Conservation (phyloP, 192 early-diverging fungal genomes). For the Globomyces pollinis-pini region DNA sequence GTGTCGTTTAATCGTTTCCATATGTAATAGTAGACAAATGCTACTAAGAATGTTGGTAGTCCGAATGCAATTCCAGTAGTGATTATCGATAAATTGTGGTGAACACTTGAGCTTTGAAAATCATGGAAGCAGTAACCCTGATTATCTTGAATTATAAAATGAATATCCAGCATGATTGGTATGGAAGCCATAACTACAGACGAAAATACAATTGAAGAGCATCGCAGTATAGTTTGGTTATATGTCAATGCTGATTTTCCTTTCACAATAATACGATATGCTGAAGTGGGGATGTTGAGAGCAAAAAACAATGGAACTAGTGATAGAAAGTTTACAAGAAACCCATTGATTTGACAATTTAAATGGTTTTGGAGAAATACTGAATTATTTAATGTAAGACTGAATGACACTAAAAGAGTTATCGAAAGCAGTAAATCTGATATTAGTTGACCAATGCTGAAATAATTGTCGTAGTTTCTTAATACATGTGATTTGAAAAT, state of each 20-base stretch:
- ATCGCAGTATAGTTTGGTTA: background rate
- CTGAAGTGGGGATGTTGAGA: background rate
- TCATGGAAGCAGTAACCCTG: conserved; percentile 10
- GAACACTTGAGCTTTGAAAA: too few species aligned
- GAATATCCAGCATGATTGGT: background rate
- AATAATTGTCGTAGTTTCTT: conserved; percentile 7
- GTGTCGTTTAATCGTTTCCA: conserved; percentile 9
- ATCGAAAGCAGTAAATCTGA: background rate
- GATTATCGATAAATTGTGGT: background rate
- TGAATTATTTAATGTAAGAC: background rate
- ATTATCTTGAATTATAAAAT: background rate
- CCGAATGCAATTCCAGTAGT: background rate
- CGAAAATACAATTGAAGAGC: background rate
- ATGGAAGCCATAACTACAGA: conserved; percentile 3
- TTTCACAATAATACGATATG: background rate
- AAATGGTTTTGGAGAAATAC: background rate
- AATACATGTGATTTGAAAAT: conserved; percentile 1
- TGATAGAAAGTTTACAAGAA: conserved; percentile 9
- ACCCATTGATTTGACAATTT: conserved; percentile 3
- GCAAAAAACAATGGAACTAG: conserved; percentile 1
- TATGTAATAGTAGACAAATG: background rate
- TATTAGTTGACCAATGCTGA: conserved; percentile 1
- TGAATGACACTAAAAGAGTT: too few species aligned
- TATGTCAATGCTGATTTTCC: background rate
- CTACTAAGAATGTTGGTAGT: background rate